Conservation (phyloP, 2,329 filamentous ascomycete species). For the Alternaria solani region DNA sequence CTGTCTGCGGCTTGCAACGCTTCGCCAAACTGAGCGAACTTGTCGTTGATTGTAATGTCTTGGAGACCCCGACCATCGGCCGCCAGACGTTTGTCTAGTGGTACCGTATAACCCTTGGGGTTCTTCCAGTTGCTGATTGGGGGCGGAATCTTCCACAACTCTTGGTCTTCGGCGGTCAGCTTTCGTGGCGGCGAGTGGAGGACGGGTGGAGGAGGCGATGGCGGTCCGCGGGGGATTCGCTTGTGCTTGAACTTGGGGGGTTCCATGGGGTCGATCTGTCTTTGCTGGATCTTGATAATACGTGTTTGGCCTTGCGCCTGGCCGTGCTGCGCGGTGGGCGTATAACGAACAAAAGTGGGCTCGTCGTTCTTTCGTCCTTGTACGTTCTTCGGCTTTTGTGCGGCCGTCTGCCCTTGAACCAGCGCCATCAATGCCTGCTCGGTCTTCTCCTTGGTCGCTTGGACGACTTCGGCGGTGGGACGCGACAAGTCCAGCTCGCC, state of each 20-base stretch:
- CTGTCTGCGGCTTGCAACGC: constrained; percentile 93
- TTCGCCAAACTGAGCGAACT: constrained; percentile 95
- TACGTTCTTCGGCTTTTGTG: constrained; percentile 96
- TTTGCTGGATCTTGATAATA: constrained; percentile 98
- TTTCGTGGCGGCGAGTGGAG: constrained; percentile 96
- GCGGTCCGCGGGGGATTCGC: constrained; percentile 92
- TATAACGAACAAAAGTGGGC: constrained; percentile 94
- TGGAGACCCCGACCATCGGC: constrained; percentile 91
- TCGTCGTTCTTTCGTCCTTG: constrained; percentile 82
- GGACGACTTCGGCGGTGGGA: constrained; percentile 84
- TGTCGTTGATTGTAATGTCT: constrained; percentile 97
- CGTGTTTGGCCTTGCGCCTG: constrained; percentile 85
- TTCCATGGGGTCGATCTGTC: constrained; percentile 93
- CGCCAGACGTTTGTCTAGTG: constrained; percentile 92
- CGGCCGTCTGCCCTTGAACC: constrained; percentile 83
- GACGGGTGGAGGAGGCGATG: constrained; percentile 89
- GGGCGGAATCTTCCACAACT: constrained; percentile 91
- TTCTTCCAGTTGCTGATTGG: constrained; percentile 99
- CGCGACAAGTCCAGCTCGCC: constrained; percentile 88
- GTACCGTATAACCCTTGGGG: constrained; percentile 96
- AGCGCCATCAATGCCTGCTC: constrained; percentile 83
- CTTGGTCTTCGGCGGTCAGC: constrained; percentile 94
- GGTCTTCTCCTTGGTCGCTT: constrained; percentile 84
- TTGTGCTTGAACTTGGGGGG: constrained; percentile 99
- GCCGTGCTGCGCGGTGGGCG: constrained; percentile 96